These are phyloP conservation scores for Biscogniauxia sp. DNA, from an alignment of 2,329 filamentous ascomycete genomes.

Conservation along the genomic window DNA sequence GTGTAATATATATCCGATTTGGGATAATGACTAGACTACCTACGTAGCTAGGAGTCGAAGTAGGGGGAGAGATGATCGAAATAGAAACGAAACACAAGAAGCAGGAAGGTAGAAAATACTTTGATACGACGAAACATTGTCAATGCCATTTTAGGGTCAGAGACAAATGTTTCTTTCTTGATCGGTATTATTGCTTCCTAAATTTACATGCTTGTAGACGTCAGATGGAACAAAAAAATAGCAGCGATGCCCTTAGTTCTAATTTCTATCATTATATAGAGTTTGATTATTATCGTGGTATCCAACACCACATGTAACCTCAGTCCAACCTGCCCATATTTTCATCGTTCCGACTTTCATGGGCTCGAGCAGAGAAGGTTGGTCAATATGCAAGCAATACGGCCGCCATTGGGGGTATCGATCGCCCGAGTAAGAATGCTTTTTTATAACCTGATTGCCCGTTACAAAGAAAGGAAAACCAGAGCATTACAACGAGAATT, in stretches of 20 bases:
- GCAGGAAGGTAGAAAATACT: not conserved
- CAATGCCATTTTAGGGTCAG: not conserved
- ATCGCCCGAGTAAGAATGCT: not conserved
- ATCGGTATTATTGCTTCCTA: constrained; percentile 7
- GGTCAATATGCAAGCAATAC: not conserved
- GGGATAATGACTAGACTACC: not conserved
- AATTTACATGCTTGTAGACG: constrained; percentile 15
- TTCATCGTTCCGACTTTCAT: not conserved
- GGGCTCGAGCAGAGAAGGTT: not conserved
- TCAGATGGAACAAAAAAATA: constrained; percentile 7
- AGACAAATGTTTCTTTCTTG: constrained; percentile 9
- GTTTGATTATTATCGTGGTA: constrained; percentile 2
- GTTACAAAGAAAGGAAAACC: not conserved
- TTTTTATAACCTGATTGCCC: not conserved
- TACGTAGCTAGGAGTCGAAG: not conserved
- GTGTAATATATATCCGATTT: not conserved
- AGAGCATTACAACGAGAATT: not conserved
- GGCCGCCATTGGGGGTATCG: not conserved
- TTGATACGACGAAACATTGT: not conserved
- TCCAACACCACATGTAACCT: constrained; percentile 10
- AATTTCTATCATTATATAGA: constrained; percentile 23
- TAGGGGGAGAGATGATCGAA: not conserved
- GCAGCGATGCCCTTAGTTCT: constrained; percentile 23
- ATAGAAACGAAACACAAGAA: not conserved
- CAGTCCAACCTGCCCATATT: not conserved